These are phyloP conservation scores for Iris macrosiphon DNA, from an alignment of 106 monocot genomes.

Conservation along the genomic window DNA sequence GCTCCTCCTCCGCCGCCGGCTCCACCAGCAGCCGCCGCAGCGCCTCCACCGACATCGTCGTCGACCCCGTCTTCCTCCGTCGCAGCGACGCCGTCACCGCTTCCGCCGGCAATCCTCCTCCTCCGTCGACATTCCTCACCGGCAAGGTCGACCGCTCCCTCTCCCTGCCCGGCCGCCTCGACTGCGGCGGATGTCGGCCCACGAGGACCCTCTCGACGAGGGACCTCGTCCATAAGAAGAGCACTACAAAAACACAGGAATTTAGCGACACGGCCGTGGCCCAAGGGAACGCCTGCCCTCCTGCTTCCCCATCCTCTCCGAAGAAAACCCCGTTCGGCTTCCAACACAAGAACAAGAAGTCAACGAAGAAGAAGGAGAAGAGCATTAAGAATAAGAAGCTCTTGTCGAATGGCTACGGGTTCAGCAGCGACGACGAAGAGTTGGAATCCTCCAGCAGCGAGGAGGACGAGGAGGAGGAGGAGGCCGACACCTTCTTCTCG, in stretches of 20 bases:
- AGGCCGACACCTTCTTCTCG: constrained; percentile 28
- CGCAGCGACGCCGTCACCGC: not conserved
- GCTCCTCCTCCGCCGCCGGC: not conserved
- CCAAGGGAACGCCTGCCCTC: constrained; percentile 7
- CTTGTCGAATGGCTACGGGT: constrained; percentile 25
- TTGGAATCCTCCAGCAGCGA: constrained; percentile 22
- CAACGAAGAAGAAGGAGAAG: constrained; percentile 19
- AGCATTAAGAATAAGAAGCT: constrained; percentile 6
- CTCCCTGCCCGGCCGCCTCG: constrained; percentile 1
- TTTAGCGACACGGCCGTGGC: not conserved
- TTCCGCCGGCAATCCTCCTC: not conserved
- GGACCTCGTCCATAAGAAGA: not conserved
- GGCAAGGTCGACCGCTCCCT: constrained; percentile 8
- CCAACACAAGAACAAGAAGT: constrained; percentile 1
- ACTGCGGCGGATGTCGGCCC: constrained; percentile 4
- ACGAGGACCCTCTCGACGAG: not conserved
- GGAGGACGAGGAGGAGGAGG: constrained; percentile 9
- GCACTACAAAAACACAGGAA: not conserved
- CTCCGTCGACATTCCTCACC: not conserved
- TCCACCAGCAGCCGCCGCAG: constrained; percentile 2
- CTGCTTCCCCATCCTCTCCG: not conserved
- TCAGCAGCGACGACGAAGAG: constrained; percentile 28
- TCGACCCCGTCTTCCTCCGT: constrained; percentile 12
- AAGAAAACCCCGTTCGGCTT: not conserved
- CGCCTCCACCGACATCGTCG: not conserved